phyloP scores from a whole-genome alignment of 179 eudicot genomes.

The Beta lomatogona region DNA sequence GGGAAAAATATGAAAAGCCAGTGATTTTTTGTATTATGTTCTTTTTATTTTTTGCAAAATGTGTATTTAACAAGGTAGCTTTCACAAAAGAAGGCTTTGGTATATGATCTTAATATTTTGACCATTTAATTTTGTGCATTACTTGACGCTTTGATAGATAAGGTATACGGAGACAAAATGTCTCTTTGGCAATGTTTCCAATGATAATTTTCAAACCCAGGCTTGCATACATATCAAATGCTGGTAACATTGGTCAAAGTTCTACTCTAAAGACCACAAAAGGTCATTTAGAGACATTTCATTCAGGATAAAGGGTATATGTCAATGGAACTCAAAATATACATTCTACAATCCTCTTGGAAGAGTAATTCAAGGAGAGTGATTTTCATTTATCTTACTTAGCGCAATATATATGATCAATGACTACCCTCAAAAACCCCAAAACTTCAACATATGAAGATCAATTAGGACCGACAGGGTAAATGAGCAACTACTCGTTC shows the following conservation, averaged over 20 bases:
- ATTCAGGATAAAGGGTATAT: background rate
- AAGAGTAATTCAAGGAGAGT: background rate
- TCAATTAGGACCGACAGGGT: background rate
- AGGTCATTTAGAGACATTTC: background rate
- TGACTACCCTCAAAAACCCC: background rate
- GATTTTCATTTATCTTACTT: background rate
- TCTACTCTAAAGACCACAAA: background rate
- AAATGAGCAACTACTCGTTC: background rate
- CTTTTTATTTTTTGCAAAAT: no score
- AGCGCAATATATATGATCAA: background rate
- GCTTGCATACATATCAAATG: no score
- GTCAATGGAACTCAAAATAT: background rate
- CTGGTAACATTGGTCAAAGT: background rate
- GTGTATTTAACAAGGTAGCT: no score
- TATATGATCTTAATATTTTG: background rate
- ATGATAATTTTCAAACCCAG: no score
- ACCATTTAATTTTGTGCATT: background rate
- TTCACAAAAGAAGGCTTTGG: background rate
- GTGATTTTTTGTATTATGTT: no score
- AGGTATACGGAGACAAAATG: no score
- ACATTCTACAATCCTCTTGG: background rate
- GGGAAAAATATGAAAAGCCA: no score
- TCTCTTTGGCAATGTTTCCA: no score
- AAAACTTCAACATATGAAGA: background rate
- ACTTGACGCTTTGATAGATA: background rate